Percentiles rank a stretch among this genome's conserved stretches.
These are phyloP conservation scores for Naganishia friedmannii DNA, from an alignment of 768 basidiomycete genomes.

Conservation along the genomic window DNA sequence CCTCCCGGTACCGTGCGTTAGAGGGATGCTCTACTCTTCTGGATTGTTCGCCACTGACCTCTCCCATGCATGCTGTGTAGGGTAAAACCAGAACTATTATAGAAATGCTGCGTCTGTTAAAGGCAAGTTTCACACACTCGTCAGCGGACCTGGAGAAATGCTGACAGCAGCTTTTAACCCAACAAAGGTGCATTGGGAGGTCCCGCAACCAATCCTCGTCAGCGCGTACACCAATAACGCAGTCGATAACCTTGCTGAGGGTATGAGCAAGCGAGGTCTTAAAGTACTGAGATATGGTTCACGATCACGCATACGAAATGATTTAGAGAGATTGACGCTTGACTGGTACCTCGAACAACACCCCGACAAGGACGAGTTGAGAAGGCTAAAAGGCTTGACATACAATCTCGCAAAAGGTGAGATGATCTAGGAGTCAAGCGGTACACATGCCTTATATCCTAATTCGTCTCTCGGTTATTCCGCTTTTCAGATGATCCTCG, in stretches of 20 bases:
- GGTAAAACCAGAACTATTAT: constrained; percentile 91
- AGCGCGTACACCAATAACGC: constrained; percentile 92
- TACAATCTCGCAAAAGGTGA: constrained; percentile 5
- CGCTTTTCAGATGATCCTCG: neutral
- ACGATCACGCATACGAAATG: constrained; percentile 61
- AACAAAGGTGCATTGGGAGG: constrained; percentile 68
- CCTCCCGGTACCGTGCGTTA: constrained; percentile 41
- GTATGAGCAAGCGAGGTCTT: constrained; percentile 54
- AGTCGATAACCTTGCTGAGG: constrained; percentile 83
- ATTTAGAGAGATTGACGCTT: constrained; percentile 62
- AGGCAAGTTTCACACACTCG: constrained; percentile 54
- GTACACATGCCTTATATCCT: neutral
- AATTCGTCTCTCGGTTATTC: neutral
- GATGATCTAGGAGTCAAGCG: too few relatives aligned
- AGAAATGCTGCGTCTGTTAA: constrained; percentile 75
- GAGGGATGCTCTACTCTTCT: neutral
- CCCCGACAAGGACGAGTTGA: constrained; percentile 35
- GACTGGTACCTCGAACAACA: constrained; percentile 66
- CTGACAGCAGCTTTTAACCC: constrained; percentile 19
- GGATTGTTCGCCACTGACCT: constrained; percentile 16
- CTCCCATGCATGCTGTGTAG: constrained; percentile 51
- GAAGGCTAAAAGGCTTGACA: constrained; percentile 6
- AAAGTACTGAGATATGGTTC: constrained; percentile 75
- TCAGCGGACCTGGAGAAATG: neutral
- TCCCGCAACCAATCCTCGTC: constrained; percentile 80